Base-by-base conservation (phyloP, 768 basidiomycete species). In the Amyloporia xantha region DNA sequence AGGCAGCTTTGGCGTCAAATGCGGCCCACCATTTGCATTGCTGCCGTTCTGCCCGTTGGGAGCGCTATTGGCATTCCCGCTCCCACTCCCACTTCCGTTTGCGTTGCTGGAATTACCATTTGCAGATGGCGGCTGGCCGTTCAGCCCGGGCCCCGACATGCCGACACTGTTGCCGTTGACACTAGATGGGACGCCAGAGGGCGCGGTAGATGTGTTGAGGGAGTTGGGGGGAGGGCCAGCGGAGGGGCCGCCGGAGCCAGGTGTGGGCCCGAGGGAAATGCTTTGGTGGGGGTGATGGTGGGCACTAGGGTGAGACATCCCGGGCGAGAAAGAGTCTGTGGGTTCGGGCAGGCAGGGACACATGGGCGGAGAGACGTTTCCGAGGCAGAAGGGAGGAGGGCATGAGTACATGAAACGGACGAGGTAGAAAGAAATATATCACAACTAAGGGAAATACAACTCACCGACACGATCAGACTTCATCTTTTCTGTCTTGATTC, bases 401-500 rank as follows among this genome's bases (percentile, higher is more conserved):
- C 62, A 33, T 63, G 64, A 26, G 66, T 67, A 54, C 68, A 68
- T 55, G 53, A 67, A 59, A 12, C 62, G 48, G 48, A 50, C 59
- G 53, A 64, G 50, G 43, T n/a, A 26, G 55, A 61, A 41, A 46
- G 33, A 57, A 61, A 48, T n/a, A n/a, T n/a, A n/a, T 53, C 62
- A 54, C 53, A 52, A 47, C 58, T 56, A 41, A 52, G 49, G 26
- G 51, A 33, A 41, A 50, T 37, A 35, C n/a, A 35, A 61, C 66
- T 61, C 65, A 73, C 71, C 72, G 66, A 63, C 64, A 53, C 71
- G 70, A 39, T 73, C 70, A 47, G 65, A 56, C 57, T 75, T 74
- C 61, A 68, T 67, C 45, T 73, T 68, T 51, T 81, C 73, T 2
- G 72, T 69, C 62, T 83, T 84, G 51, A 78, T 68, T 44, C 83